These are phyloP conservation scores for Flaveria floridana DNA, from an alignment of 140 eudicot species.

Conservation along the genomic window DNA sequence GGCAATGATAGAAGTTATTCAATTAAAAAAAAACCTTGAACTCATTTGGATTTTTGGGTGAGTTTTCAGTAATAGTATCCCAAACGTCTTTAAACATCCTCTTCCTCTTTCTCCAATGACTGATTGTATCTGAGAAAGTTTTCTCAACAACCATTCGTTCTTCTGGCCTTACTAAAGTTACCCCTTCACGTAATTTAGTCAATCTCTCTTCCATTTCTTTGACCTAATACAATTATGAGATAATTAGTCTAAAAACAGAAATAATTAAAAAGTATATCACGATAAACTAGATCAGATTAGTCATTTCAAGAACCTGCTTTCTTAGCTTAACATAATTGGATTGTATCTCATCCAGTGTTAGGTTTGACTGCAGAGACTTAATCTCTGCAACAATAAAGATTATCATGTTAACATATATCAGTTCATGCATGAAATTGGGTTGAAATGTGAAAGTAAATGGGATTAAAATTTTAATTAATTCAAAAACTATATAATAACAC, in stretches of 20 bases:
- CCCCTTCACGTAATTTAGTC: constrained; percentile 79
- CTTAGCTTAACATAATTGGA: constrained; percentile 55
- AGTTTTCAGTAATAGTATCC: constrained; percentile 94
- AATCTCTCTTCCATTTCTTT: constrained; percentile 71
- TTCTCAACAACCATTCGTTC: constrained; percentile 74
- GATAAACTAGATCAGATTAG: constrained; percentile 16
- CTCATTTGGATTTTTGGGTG: constrained; percentile 72
- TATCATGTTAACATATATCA: constrained; percentile 13
- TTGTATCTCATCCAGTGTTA: constrained; percentile 78
- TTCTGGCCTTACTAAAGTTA: constrained; percentile 86
- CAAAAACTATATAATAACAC: not conserved
- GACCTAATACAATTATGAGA: constrained; percentile 45
- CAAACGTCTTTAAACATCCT: constrained; percentile 95
- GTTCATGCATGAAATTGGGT: not conserved
- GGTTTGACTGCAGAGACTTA: constrained; percentile 79
- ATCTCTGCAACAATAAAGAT: constrained; percentile 51
- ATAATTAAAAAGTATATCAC: constrained; percentile 1
- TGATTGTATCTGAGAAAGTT: constrained; percentile 45
- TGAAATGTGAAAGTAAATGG: not conserved
- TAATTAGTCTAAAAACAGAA: constrained; percentile 5
- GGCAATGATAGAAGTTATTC: not conserved
- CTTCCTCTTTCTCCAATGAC: constrained; percentile 90
- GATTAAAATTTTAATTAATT: not conserved
- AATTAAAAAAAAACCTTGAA: constrained; percentile 55
- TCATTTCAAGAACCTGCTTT: constrained; percentile 52